These are phyloP conservation scores for Alternaria arborescens DNA, from an alignment of 2,329 filamentous ascomycete species.

Conservation along the genomic window DNA sequence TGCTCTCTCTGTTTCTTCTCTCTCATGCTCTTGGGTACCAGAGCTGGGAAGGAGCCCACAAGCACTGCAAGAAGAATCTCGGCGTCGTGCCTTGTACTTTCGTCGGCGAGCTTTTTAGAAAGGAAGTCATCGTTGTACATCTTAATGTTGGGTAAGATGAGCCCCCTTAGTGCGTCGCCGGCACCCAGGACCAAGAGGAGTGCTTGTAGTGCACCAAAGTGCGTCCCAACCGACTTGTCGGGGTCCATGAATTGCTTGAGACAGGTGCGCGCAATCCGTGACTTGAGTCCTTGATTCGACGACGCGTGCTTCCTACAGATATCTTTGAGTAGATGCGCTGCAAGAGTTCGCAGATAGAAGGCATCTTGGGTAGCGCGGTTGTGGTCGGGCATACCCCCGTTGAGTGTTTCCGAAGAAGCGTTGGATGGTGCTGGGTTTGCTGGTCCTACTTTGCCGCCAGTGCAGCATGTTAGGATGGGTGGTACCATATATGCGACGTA, in stretches of 20 bases:
- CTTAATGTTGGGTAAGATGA: conserved; percentile 72
- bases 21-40: conserved; percentile 43
- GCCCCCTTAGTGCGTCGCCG: conserved; percentile 67
- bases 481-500: conserved; percentile 78
- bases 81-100: conserved; percentile 65
- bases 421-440: conserved; percentile 60
- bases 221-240: conserved; percentile 79
- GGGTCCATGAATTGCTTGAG: conserved; percentile 92
- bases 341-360: conserved; percentile 83
- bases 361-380: conserved; percentile 58
- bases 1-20: conserved; percentile 50
- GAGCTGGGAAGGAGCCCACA: conserved; percentile 62
- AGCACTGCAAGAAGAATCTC: conserved; percentile 68
- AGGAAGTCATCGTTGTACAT: conserved; percentile 68
- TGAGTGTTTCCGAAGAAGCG: conserved; percentile 57
- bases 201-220: conserved; percentile 88
- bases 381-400: conserved; percentile 41
- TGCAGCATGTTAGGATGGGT: conserved; percentile 88
- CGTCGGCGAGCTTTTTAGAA: conserved; percentile 60
- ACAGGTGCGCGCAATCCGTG: conserved; percentile 90
- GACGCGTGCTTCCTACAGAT: conserved; percentile 84
- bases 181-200: conserved; percentile 78
- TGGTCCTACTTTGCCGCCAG: conserved; percentile 80
- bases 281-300: conserved; percentile 81
- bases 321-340: conserved; percentile 80